A percentile compares a stretch with the other conserved stretches of the same genome.
Conservation (phyloP, 1,139 yeast genomes). For the Hanseniaspora uvarum region DNA sequence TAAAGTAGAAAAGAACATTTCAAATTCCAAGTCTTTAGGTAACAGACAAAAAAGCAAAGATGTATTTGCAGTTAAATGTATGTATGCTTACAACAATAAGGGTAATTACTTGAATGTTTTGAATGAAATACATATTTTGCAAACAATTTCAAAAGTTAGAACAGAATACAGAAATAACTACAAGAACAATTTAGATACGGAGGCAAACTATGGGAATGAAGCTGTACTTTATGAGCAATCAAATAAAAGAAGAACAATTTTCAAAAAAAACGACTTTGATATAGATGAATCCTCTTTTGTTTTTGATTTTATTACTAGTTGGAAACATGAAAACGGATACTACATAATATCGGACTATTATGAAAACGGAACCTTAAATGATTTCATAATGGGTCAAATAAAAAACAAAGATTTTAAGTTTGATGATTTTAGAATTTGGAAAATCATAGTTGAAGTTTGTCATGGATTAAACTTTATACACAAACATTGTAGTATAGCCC, state of each 20-base stretch:
- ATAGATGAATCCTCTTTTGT: slow-evolving; percentile 75
- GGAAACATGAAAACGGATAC: slow-evolving; percentile 62
- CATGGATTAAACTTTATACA: slow-evolving; percentile 77
- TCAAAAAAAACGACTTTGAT: neutral
- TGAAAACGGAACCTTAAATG: slow-evolving; percentile 84
- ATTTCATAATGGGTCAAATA: slow-evolving; percentile 72
- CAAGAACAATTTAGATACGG: slow-evolving; percentile 15
- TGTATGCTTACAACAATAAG: slow-evolving; percentile 36
- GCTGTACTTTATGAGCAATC: slow-evolving; percentile 8
- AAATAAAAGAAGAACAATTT: neutral
- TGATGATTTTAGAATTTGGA: slow-evolving; percentile 98
- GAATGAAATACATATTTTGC: slow-evolving; percentile 34
- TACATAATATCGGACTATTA: slow-evolving; percentile 93
- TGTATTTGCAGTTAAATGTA: slow-evolving; percentile 71
- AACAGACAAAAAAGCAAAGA: slow-evolving; percentile 11
- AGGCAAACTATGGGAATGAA: slow-evolving; percentile 2
- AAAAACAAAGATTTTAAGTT: slow-evolving; percentile 41
- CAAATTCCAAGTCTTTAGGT: slow-evolving; percentile 12
- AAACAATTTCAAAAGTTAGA: slow-evolving; percentile 35
- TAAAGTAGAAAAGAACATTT: slow-evolving; percentile 44
- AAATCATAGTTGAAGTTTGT: slow-evolving; percentile 71
- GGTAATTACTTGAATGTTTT: slow-evolving; percentile 20
- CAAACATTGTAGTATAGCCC: slow-evolving; percentile 57
- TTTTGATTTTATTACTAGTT: slow-evolving; percentile 69
- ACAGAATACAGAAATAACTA: slow-evolving; percentile 31